A percentile compares a stretch with the other conserved stretches of the same genome.
phyloP scores from a whole-genome alignment of 2,329 filamentous ascomycete species.

The Exophiala xenobiotica region DNA sequence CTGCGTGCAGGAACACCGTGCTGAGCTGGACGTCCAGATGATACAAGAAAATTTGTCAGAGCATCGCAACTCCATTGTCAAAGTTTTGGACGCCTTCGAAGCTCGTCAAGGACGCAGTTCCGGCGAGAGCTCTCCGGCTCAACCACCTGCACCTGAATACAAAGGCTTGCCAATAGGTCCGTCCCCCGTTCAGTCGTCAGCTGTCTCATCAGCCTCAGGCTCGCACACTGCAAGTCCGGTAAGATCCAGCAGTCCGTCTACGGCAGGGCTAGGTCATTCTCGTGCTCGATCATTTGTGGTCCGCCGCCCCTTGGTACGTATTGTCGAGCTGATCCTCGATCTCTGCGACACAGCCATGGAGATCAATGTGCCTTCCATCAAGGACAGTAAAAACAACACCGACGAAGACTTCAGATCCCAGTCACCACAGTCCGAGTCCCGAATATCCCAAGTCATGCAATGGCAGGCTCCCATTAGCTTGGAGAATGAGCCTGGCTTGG shows the following conservation, averaged over 20 bases:
- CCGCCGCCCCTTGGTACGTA: constrained; percentile 81
- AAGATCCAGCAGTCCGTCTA: constrained; percentile 63
- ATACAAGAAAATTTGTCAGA: constrained; percentile 88
- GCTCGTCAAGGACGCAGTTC: constrained; percentile 66
- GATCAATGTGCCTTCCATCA: constrained; percentile 90
- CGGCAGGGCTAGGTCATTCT: constrained; percentile 73
- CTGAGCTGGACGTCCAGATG: constrained; percentile 97
- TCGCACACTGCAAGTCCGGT: constrained; percentile 60
- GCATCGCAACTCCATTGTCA: constrained; percentile 92
- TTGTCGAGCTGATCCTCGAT: constrained; percentile 91
- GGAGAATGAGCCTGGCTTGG: constrained; percentile 89
- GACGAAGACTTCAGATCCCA: constrained; percentile 81
- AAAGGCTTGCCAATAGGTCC: constrained; percentile 74
- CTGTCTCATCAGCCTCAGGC: constrained; percentile 66
- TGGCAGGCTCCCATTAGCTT: constrained; percentile 93
- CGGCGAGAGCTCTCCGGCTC: constrained; percentile 45
- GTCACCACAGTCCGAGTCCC: constrained; percentile 92
- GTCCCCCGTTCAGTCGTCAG: constrained; percentile 66
- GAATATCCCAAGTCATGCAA: constrained; percentile 89
- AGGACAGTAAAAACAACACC: constrained; percentile 67
- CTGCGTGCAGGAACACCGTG: constrained; percentile 90
- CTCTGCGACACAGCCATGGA: constrained; percentile 94
- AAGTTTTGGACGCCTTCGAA: constrained; percentile 88
- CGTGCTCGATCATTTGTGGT: constrained; percentile 88
- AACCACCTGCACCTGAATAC: constrained; percentile 65